These are phyloP conservation scores for Gypsophila paniculata DNA, from an alignment of 179 eudicot genomes.

Conservation along the genomic window DNA sequence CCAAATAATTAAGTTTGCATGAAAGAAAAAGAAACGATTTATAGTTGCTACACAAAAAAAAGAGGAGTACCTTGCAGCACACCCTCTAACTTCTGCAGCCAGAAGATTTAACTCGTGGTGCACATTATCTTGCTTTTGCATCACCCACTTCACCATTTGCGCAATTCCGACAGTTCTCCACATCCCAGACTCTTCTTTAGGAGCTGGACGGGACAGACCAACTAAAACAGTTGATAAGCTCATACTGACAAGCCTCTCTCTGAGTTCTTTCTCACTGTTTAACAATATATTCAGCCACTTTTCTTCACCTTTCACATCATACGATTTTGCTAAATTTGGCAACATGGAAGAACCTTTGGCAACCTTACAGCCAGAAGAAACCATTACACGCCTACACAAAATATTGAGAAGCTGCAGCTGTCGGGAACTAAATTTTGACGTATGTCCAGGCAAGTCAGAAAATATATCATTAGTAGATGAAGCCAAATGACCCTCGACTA, in stretches of 20 bases:
- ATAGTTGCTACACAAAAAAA: constrained; percentile 1
- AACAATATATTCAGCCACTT: constrained; percentile 58
- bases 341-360: constrained; percentile 28
- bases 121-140: constrained; percentile 32
- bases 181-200: constrained; percentile 23
- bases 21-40: neutral
- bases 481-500: constrained; percentile 28
- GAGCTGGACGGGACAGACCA: constrained; percentile 24
- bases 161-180: constrained; percentile 54
- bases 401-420: constrained; percentile 68
- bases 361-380: constrained; percentile 30
- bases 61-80: constrained; percentile 45
- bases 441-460: constrained; percentile 27
- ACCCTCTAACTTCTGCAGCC: constrained; percentile 42
- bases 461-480: constrained; percentile 29
- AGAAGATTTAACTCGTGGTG: constrained; percentile 42
- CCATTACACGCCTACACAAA: constrained; percentile 52
- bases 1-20: neutral
- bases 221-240: constrained; percentile 39
- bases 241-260: constrained; percentile 67
- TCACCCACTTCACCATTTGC: constrained; percentile 72
- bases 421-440: constrained; percentile 51
- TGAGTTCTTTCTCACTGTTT: constrained; percentile 60
- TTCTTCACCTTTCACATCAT: constrained; percentile 34
- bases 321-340: constrained; percentile 24